Evolutionary conservation across 2,329 filamentous ascomycete genomes (phyloP), one percentile per base, ranked within the genome.

Genomic region (Domatiomyces globalis): DNA sequence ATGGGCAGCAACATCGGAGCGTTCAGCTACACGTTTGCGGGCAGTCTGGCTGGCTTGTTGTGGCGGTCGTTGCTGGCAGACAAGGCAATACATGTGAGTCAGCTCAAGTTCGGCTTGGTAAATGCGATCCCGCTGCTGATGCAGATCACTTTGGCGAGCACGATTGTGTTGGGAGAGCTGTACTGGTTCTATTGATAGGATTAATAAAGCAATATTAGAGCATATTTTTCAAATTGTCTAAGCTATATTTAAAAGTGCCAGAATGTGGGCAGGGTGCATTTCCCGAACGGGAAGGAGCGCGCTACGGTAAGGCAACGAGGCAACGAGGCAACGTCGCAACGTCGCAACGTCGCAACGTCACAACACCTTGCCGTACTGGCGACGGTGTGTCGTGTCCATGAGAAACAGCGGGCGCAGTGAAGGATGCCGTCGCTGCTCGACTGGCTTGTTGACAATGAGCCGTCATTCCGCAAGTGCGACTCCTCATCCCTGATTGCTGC

Each of bases 1-100:
- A 57, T 61, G 58, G 58, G 58, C 5, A 61, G 58, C 47, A 61
- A 61, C 48, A 54, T 61, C n/a, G 58, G 58, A 5, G 58, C 58
- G 2, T 59, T 61, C 45, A 58, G 57, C 29, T 61, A 59, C 42
- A 61, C 58, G 7, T 61, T 61, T 39, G 58, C 58, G 2, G 58
- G 57, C 1, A 59, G 57, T 53, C 50, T 61, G 27, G 58, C 58
- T 6, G 58, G 58, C 1, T 43, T 61, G 46, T 45, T 61, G 42
- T 61, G 58, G 58, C 44, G 53, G 19, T 57, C 46, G 9, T 43
- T 61, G 9, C 49, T 61, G 9, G 53, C 52, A 6, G 53, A 59
- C 46, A 61, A 61, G 50, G 57, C 48, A 36, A 54, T 61, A n/a
- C 27, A 45, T 15, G 48, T 61, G 17, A 57, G 54, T 45, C 56